Percentiles rank a stretch among this genome's conserved stretches.
Conservation (phyloP, 2,329 filamentous ascomycete genomes). For the Bretziella fagacearum region DNA sequence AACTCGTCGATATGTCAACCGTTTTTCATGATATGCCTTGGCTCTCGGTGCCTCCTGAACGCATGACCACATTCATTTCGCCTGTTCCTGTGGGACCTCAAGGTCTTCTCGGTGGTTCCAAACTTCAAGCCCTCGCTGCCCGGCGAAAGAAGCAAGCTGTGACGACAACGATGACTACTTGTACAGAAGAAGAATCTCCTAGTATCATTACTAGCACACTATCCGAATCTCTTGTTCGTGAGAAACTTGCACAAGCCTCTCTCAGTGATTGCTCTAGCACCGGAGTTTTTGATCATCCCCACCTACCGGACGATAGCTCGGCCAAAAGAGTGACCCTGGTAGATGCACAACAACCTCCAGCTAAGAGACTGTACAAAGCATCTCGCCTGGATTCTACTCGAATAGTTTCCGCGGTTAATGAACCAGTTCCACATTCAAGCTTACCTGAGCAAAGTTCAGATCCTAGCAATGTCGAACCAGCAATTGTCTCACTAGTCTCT, state of each 20-base stretch:
- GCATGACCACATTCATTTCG: constrained; percentile 48
- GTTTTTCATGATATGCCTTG: constrained; percentile 80
- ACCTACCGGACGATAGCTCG: neutral
- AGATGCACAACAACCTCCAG: neutral
- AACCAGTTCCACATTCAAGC: too few relatives aligned
- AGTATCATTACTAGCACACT: too few relatives aligned
- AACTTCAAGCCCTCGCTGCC: constrained; percentile 77
- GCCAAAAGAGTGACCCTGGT: neutral
- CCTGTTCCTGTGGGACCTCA: constrained; percentile 31
- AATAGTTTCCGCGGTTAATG: too few relatives aligned
- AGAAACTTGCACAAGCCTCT: constrained; percentile 7
- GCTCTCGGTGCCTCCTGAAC: constrained; percentile 52
- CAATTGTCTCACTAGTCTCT: too few relatives aligned
- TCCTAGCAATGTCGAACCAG: too few relatives aligned
- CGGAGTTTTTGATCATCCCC: neutral
- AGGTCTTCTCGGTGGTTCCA: constrained; percentile 76
- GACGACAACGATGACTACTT: too few relatives aligned
- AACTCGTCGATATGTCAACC: constrained; percentile 16
- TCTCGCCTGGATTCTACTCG: too few relatives aligned
- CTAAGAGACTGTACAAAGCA: neutral
- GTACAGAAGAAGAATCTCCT: too few relatives aligned
- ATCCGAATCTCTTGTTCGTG: neutral
- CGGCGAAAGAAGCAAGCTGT: constrained; percentile 69
- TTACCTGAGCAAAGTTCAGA: too few relatives aligned
- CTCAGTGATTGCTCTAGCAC: neutral